phyloP scores from a whole-genome alignment of 169 alveolate species.

The Eimeria zaria region DNA sequence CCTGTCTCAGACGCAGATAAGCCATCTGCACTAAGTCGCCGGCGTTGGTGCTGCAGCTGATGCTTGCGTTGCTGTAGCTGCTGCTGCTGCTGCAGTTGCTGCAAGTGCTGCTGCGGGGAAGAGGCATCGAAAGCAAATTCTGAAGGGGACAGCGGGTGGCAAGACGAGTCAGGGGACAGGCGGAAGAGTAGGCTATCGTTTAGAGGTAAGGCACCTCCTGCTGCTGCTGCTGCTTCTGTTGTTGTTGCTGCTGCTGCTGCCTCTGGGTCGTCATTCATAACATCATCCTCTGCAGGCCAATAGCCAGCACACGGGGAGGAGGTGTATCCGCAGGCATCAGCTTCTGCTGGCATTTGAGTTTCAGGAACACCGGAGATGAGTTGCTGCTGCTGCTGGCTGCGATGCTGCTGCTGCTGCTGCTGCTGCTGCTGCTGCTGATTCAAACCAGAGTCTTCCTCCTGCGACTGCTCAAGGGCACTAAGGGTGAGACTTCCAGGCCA shows the following conservation, averaged over 20 bases:
- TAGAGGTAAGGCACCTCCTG: not conserved
- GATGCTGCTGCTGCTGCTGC: slow-evolving; percentile 42
- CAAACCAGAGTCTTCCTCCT: not conserved
- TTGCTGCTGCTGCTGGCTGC: not conserved
- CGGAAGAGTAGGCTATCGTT: slow-evolving; percentile 50
- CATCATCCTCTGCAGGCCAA: not conserved
- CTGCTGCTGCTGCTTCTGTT: slow-evolving; percentile 9
- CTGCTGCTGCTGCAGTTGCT: not conserved
- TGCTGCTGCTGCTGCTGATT: slow-evolving; percentile 31
- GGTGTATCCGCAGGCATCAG: not conserved
- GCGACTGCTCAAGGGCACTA: slow-evolving; percentile 27
- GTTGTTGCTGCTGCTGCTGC: not conserved
- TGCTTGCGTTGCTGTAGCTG: not conserved
- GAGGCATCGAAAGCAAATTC: not conserved
- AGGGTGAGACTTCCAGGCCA: slow-evolving; percentile 13
- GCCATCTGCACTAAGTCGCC: not conserved
- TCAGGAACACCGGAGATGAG: not conserved
- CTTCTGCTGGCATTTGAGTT: not conserved
- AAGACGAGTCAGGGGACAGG: slow-evolving; percentile 47
- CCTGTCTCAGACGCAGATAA: not conserved
- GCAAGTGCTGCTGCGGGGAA: not conserved
- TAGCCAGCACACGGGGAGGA: not conserved
- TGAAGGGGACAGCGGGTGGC: slow-evolving; percentile 5
- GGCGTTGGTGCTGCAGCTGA: slow-evolving; percentile 13
- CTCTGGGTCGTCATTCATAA: not conserved